These are phyloP conservation scores for Colletotrichum karsti DNA, from an alignment of 2,329 filamentous ascomycete genomes.

Conservation along the genomic window DNA sequence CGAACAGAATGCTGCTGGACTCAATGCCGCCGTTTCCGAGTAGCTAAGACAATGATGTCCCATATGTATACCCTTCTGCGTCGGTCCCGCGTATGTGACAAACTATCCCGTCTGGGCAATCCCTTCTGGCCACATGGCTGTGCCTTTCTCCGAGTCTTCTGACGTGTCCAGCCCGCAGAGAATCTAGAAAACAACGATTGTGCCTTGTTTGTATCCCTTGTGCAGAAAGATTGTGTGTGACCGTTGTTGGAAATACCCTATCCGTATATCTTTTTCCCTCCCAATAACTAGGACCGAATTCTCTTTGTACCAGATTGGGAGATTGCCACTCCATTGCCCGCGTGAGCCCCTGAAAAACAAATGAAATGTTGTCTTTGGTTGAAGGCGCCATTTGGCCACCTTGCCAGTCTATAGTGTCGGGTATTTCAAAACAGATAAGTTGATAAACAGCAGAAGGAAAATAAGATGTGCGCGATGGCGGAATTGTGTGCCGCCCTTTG, in stretches of 20 bases:
- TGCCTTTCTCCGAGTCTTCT: slow-evolving; percentile 23
- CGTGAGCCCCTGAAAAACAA: slow-evolving; percentile 25
- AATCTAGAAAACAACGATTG: slow-evolving; percentile 22
- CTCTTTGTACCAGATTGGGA: slow-evolving; percentile 24
- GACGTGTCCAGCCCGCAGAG: slow-evolving; percentile 29
- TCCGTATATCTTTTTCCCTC: slow-evolving; percentile 12
- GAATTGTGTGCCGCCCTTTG: slow-evolving; percentile 19
- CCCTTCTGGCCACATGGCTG: slow-evolving; percentile 18
- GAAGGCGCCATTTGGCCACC: slow-evolving; percentile 8
- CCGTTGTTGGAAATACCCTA: neutral
- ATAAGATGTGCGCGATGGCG: slow-evolving; percentile 25
- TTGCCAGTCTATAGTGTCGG: slow-evolving; percentile 30
- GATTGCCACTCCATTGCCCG: slow-evolving; percentile 23
- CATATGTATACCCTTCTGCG: slow-evolving; percentile 26
- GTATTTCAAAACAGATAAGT: slow-evolving; percentile 30
- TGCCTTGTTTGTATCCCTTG: slow-evolving; percentile 12
- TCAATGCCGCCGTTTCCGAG: slow-evolving; percentile 3
- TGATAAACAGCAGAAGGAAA: slow-evolving; percentile 15
- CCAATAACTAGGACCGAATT: slow-evolving; percentile 19
- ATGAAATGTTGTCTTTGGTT: slow-evolving; percentile 26
- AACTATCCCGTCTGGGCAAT: slow-evolving; percentile 20
- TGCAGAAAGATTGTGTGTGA: slow-evolving; percentile 1
- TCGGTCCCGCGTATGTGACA: slow-evolving; percentile 17
- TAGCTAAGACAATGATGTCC: slow-evolving; percentile 20
- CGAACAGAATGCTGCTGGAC: slow-evolving; percentile 4